Percentiles rank a stretch among this genome's conserved stretches.
Evolutionary conservation across 169 alveolate genomes (phyloP).

Genomic region (Plasmodium vivax): DNA sequence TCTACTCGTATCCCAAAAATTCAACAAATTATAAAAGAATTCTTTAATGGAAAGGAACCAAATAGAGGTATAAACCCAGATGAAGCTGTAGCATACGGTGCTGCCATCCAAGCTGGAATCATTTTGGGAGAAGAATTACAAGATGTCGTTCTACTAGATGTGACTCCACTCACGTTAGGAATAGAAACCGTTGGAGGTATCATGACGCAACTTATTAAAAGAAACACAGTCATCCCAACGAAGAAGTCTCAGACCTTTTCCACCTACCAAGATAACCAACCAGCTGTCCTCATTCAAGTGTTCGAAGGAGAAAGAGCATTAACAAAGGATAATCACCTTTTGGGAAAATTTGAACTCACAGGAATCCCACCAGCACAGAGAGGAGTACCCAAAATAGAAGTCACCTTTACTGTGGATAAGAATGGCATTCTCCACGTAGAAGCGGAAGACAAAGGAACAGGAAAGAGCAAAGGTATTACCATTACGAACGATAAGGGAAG

Average conservation of each 20-base stretch:
- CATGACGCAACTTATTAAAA: constrained; percentile 95
- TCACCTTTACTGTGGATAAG: constrained; percentile 97
- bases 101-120: constrained; percentile 97
- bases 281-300: constrained; percentile 96
- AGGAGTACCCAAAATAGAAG: constrained; percentile 97
- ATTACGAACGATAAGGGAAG: constrained; percentile 97
- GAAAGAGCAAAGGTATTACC: constrained; percentile 93
- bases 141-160: constrained; percentile 95
- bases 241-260: constrained; percentile 97
- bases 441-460: constrained; percentile 96
- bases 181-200: constrained; percentile 80
- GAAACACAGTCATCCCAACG: constrained; percentile 98
- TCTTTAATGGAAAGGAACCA: constrained; percentile 94
- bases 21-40: constrained; percentile 92
- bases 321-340: constrained; percentile 96
- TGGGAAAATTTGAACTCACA: constrained; percentile 96
- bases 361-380: constrained; percentile 97
- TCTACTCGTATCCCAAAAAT: constrained; percentile 97
- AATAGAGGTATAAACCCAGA: constrained; percentile 95
- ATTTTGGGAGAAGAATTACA: constrained; percentile 94
- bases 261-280: constrained; percentile 96
- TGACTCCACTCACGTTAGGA: constrained; percentile 96
- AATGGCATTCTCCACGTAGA: constrained; percentile 96
- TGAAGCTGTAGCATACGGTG: constrained; percentile 98
- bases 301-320: constrained; percentile 98